phyloP scores from a whole-genome alignment of 2,329 filamentous ascomycete genomes.

The Zarea fungicola region DNA sequence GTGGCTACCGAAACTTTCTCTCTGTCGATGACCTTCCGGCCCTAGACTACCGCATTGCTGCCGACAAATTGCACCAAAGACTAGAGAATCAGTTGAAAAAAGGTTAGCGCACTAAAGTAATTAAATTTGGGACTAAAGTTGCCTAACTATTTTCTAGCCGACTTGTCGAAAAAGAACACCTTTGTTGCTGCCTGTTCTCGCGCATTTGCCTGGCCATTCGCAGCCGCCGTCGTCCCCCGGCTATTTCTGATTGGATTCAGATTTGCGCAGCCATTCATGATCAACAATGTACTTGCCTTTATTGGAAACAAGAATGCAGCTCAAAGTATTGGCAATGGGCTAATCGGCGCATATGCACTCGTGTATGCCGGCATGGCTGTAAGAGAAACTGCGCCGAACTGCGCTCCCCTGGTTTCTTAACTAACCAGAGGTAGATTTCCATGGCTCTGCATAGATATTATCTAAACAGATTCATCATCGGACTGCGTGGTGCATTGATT shows the following conservation, averaged over 20 bases:
- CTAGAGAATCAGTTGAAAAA: slow-evolving; percentile 5
- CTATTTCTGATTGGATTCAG: slow-evolving; percentile 26
- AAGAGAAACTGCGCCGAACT: slow-evolving; percentile 14
- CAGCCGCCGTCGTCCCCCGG: slow-evolving; percentile 23
- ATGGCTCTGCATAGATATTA: slow-evolving; percentile 2
- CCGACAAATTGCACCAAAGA: slow-evolving; percentile 4
- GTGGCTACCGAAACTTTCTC: slow-evolving; percentile 28
- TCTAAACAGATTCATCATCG: background rate
- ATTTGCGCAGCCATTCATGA: slow-evolving; percentile 37
- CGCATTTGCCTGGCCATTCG: slow-evolving; percentile 14
- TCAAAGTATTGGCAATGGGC: slow-evolving; percentile 23
- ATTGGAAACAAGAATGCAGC: slow-evolving; percentile 18
- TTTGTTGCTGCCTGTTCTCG: slow-evolving; percentile 13
- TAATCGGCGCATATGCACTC: slow-evolving; percentile 34
- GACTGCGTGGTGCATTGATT: slow-evolving; percentile 2
- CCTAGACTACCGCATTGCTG: slow-evolving; percentile 15
- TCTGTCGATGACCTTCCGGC: slow-evolving; percentile 27
- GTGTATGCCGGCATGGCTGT: slow-evolving; percentile 39
- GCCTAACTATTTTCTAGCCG: too few relatives aligned
- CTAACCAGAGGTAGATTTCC: background rate
- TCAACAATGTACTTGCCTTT: slow-evolving; percentile 26
- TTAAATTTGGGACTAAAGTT: background rate
- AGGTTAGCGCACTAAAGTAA: background rate
- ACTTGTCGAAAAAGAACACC: slow-evolving; percentile 3
- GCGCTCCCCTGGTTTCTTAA: background rate